A percentile compares a stretch with the other conserved stretches of the same genome.
Conservation (phyloP, 179 eudicot species). For the Amaranthus tricolor region DNA sequence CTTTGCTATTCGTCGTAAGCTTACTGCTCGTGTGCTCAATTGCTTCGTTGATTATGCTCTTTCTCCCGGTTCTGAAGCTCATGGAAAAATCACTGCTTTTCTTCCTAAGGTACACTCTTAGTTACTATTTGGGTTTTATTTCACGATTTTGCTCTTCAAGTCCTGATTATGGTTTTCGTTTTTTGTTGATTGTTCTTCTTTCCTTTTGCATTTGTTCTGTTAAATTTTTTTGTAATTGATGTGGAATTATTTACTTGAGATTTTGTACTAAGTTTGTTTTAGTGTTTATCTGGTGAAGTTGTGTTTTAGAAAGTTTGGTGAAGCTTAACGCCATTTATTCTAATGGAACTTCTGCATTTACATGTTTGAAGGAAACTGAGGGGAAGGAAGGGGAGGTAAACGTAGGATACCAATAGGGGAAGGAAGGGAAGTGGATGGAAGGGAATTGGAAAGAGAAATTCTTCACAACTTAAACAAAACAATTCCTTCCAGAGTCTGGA, state of each 20-base stretch:
- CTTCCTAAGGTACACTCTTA: constrained; percentile 63
- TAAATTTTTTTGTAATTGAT: not conserved
- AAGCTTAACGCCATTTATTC: too few relatives aligned
- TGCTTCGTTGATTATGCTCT: constrained; percentile 67
- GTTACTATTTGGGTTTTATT: not conserved
- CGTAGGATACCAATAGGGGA: not conserved
- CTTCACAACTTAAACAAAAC: not conserved
- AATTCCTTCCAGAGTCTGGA: not conserved
- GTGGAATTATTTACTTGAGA: not conserved
- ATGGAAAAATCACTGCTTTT: constrained; percentile 53
- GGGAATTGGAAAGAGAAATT: not conserved
- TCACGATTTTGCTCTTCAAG: too few relatives aligned
- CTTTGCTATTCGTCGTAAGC: constrained; percentile 61
- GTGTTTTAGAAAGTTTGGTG: too few relatives aligned
- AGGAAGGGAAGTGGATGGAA: not conserved
- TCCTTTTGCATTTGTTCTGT: constrained; percentile 4
- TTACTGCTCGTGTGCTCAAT: constrained; percentile 57
- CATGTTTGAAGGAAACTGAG: too few relatives aligned
- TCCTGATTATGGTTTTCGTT: not conserved
- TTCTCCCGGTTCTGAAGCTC: constrained; percentile 72
- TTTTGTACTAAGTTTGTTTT: not conserved
- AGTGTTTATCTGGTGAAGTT: not conserved
- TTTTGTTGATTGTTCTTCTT: not conserved
- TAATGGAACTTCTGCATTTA: too few relatives aligned
- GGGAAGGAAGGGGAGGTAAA: too few relatives aligned